Conservation (phyloP, 306 rosid genomes). For the Acmispon strigosus region DNA sequence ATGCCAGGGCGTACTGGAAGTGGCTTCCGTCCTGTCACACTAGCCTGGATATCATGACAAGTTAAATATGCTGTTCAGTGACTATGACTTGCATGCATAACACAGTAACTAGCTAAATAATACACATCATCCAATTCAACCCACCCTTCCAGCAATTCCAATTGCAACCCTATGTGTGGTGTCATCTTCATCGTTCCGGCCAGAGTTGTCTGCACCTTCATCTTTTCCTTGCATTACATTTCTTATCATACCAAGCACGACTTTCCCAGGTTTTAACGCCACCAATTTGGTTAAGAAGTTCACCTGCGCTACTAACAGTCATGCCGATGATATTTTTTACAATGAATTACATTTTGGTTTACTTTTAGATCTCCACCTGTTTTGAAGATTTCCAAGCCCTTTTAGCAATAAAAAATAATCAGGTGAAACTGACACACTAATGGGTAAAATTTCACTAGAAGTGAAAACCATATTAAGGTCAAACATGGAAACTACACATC, state of each 20-base stretch:
- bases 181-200: slow-evolving; percentile 28
- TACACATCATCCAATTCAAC: slow-evolving; percentile 28
- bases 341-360: not conserved
- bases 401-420: slow-evolving; percentile 12
- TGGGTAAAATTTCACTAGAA: not conserved
- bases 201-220: slow-evolving; percentile 65
- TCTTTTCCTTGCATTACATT: slow-evolving; percentile 92
- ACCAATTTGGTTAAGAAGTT: slow-evolving; percentile 83
- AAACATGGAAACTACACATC: slow-evolving; percentile 10
- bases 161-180: slow-evolving; percentile 17
- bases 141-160: slow-evolving; percentile 78
- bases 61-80: slow-evolving; percentile 3
- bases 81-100: slow-evolving; percentile 3
- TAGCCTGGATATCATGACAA: slow-evolving; percentile 38
- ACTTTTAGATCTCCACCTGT: not conserved
- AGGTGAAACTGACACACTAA: not conserved
- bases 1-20: slow-evolving; percentile 96
- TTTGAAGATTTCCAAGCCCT: not conserved
- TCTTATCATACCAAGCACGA: slow-evolving; percentile 77
- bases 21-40: slow-evolving; percentile 59
- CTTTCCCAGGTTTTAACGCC: slow-evolving; percentile 81
- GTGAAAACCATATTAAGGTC: not conserved
- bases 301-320: slow-evolving; percentile 49
- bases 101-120: not conserved
- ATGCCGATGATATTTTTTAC: slow-evolving; percentile 9